phyloP scores from a whole-genome alignment of 805 yeast species.

The Spathaspora hagerdaliae region DNA sequence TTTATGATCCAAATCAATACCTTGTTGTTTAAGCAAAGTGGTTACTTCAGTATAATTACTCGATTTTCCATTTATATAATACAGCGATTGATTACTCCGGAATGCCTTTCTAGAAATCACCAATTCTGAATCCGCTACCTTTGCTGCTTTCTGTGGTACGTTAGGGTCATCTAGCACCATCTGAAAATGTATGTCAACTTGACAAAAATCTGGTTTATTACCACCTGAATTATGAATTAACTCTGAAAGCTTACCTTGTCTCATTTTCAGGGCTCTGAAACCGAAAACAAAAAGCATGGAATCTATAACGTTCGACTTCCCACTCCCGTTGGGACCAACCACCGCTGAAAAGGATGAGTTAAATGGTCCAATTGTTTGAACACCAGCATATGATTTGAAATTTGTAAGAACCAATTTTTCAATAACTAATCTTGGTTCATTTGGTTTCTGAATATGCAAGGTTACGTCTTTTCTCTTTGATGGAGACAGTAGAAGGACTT shows the following conservation, averaged over 20 bases:
- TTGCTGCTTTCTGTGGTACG: slow-evolving; percentile 23
- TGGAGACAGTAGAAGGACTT: slow-evolving; percentile 15
- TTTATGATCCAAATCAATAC: slow-evolving; percentile 92
- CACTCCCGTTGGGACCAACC: slow-evolving; percentile 98
- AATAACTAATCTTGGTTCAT: slow-evolving; percentile 67
- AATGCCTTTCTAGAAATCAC: slow-evolving; percentile 79
- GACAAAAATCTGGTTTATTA: slow-evolving; percentile 61
- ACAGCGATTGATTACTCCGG: slow-evolving; percentile 71
- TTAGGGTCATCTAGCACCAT: slow-evolving; percentile 60
- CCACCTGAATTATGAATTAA: slow-evolving; percentile 82
- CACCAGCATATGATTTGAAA: slow-evolving; percentile 94
- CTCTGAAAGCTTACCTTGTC: slow-evolving; percentile 91
- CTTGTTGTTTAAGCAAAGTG: slow-evolving; percentile 64
- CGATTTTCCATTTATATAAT: slow-evolving; percentile 64
- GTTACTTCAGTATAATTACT: slow-evolving; percentile 82
- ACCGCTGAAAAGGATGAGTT: slow-evolving; percentile 92
- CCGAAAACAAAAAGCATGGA: slow-evolving; percentile 96
- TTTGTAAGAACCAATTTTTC: slow-evolving; percentile 69
- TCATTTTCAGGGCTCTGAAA: slow-evolving; percentile 92
- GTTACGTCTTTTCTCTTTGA: slow-evolving; percentile 20
- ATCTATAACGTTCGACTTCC: slow-evolving; percentile 96
- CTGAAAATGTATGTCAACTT: slow-evolving; percentile 86
- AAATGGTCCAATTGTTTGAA: slow-evolving; percentile 91
- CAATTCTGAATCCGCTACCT: slow-evolving; percentile 51
- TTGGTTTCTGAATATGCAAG: not conserved